A percentile compares a stretch with the other conserved stretches of the same genome.
Evolutionary conservation across 495 filamentous ascomycete species (phyloP).

Genomic region (Chaetomium fimeti): DNA sequence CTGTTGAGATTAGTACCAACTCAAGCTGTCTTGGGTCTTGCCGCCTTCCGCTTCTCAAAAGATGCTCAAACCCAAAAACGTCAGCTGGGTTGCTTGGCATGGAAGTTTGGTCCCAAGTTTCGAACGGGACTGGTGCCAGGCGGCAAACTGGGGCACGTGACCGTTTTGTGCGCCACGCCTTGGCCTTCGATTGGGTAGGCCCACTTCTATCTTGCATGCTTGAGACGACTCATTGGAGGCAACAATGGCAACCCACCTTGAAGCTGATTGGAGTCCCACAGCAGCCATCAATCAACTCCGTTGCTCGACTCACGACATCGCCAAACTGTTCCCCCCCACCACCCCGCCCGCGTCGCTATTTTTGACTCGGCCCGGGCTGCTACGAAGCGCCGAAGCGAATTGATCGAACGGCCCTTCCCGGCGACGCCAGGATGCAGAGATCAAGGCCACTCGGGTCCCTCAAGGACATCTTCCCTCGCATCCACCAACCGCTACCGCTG

Average conservation of each 20-base stretch:
- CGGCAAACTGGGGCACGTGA: not conserved
- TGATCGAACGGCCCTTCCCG: not conserved
- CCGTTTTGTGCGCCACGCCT: not conserved
- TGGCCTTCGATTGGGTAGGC: not conserved
- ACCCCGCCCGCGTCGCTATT: not conserved
- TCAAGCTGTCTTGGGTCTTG: not conserved
- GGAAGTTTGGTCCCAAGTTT: too few relatives aligned
- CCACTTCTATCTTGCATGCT: not conserved
- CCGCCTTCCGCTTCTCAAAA: not conserved
- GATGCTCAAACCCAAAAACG: not conserved
- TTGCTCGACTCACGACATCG: not conserved
- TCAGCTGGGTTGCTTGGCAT: not conserved
- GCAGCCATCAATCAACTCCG: not conserved
- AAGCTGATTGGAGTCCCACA: not conserved
- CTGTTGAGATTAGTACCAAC: too few relatives aligned
- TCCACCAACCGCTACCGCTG: constrained; percentile 70
- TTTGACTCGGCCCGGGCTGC: not conserved
- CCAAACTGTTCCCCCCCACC: too few relatives aligned
- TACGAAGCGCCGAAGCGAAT: not conserved
- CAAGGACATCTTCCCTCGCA: constrained; percentile 54
- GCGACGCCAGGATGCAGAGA: constrained; percentile 32
- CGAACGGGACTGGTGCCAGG: not conserved
- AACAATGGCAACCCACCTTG: not conserved
- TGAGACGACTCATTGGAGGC: not conserved
- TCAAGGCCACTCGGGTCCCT: constrained; percentile 42